These are phyloP conservation scores for Akanthomyces dipterigenus DNA, from an alignment of 2,329 filamentous ascomycete species.

Conservation along the genomic window DNA sequence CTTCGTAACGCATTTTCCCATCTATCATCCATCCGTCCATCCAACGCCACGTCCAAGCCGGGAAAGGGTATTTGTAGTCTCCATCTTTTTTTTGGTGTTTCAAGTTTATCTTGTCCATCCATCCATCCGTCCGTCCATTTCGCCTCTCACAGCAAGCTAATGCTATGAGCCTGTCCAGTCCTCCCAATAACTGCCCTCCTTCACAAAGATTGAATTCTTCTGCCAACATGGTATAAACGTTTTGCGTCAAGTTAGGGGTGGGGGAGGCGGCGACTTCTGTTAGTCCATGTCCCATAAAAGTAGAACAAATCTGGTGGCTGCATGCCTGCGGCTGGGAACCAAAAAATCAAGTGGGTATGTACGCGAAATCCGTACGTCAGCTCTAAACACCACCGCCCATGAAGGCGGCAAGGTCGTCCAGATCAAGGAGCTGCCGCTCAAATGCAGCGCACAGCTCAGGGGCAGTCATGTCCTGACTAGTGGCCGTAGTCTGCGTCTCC, in stretches of 20 bases:
- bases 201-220: background rate
- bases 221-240: background rate
- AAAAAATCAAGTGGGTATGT: background rate
- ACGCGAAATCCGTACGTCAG: background rate
- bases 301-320: conserved; percentile 4
- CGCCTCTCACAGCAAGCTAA: background rate
- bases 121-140: background rate
- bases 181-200: background rate
- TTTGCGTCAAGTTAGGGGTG: background rate
- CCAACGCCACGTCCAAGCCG: conserved; percentile 2
- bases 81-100: background rate
- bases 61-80: background rate
- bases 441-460: conserved; percentile 52
- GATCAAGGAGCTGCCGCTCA: conserved; percentile 52
- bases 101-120: background rate
- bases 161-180: background rate
- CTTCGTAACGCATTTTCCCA: background rate
- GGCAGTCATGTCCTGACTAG: conserved; percentile 49
- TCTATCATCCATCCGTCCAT: background rate
- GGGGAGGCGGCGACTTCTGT: background rate
- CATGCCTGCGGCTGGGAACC: background rate
- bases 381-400: conserved; percentile 53
- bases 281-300: background rate
- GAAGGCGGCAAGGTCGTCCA: conserved; percentile 55
- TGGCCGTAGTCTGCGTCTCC: conserved; percentile 28